Percentiles rank a stretch among this genome's conserved stretches.
Evolutionary conservation across 371 early-diverging fungal species (phyloP).

Genomic region (Vittaforma corneae): DNA sequence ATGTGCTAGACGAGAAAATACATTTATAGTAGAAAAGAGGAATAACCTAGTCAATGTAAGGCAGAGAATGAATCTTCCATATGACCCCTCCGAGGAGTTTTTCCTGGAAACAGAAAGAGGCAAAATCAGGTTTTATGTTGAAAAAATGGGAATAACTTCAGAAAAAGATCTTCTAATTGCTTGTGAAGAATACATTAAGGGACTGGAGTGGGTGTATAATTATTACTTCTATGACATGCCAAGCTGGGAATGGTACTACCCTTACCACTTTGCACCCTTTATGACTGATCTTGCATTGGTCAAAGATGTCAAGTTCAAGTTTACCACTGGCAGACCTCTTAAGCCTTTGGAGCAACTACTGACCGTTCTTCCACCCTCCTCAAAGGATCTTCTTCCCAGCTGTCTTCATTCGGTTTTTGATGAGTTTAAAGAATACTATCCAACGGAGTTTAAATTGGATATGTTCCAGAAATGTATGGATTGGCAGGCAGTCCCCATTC

Average conservation of each 20-base stretch:
- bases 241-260: constrained; percentile 95
- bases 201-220: constrained; percentile 88
- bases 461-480: constrained; percentile 88
- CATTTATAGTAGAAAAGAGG: not conserved
- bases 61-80: constrained; percentile 14
- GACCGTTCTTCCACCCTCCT: constrained; percentile 82
- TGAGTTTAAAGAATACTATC: not conserved
- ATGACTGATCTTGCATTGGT: constrained; percentile 71
- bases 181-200: constrained; percentile 75
- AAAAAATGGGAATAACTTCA: constrained; percentile 44
- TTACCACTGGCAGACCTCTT: constrained; percentile 72
- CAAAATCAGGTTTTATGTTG: constrained; percentile 48
- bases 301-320: constrained; percentile 60
- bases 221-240: constrained; percentile 88
- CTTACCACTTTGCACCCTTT: constrained; percentile 91
- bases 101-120: constrained; percentile 32
- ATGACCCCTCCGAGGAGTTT: constrained; percentile 36
- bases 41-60: not conserved
- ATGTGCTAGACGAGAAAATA: constrained; percentile 44
- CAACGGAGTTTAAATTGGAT: constrained; percentile 67
- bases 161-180: constrained; percentile 56
- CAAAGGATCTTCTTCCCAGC: constrained; percentile 60
- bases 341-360: constrained; percentile 89
- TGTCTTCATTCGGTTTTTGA: not conserved
- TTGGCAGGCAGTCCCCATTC: constrained; percentile 71